Evolutionary conservation across 2,329 filamentous ascomycete genomes (phyloP), one percentile per base, ranked within the genome.

Genomic region (Camillea tinctor): DNA sequence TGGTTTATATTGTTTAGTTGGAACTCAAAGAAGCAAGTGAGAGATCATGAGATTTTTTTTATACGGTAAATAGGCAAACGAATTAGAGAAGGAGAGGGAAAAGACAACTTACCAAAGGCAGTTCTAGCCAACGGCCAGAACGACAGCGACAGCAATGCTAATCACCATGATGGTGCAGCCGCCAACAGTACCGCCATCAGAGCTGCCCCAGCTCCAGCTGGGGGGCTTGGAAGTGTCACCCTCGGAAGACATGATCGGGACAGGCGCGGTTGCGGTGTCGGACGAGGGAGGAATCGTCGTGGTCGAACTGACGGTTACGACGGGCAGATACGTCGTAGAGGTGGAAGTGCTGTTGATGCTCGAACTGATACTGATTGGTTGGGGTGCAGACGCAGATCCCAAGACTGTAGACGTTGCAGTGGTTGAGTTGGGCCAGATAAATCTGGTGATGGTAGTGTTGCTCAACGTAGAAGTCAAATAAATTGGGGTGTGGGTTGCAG

Each of bases 401-500:
- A n/a, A 11, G 36, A 44, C 11, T 6, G 36, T 44, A 4, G 36
- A 8, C 6, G 36, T 40, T 26, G 24, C 24, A 17, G 36, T 8
- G 36, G 36, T 17, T 11, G 36, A 44, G 36, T 44, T 44, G 2
- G 13, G 11, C 36, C 36, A 44, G 36, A 17, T 5, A 15, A 17
- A 44, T 44, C 4, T 44, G 13, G 36, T 44, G 13, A 15, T 17
- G 17, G 36, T 44, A 15, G 36, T 44, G 36, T n/a, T 44, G 36
- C 17, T 44, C 6, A 30, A 30, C 7, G 36, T 44, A 5, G 36
- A 44, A 4, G 36, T 17, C n/a, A 17, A 15, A 15, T 24, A 15
- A 11, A 6, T 17, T 3, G 36, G 36, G 6, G 36, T n/a, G 36
- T 44, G 36, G 21, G 76, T 70, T 6, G 76, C 68, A 11, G 76